phyloP scores from a whole-genome alignment of 805 yeast genomes.

The Schizosaccharomyces pombe region DNA sequence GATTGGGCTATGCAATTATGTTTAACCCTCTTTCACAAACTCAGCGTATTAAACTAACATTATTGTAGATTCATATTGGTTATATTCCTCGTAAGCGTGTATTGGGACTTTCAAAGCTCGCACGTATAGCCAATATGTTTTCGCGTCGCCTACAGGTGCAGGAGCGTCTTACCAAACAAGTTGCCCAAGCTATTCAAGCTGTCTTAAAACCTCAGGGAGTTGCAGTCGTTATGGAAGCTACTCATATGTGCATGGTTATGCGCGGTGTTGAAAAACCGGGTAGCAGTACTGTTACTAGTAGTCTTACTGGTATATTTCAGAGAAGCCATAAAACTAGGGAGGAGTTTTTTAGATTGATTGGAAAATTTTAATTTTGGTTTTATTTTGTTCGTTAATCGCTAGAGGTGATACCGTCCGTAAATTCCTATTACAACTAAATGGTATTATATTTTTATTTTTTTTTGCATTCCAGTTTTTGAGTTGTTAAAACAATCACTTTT shows the following conservation, averaged over 20 bases:
- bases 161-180: constrained; percentile 87
- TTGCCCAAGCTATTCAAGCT: constrained; percentile 84
- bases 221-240: constrained; percentile 92
- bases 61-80: constrained; percentile 55
- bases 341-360: constrained; percentile 61
- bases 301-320: constrained; percentile 92
- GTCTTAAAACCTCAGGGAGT: constrained; percentile 87
- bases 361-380: neutral
- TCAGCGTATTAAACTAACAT: neutral
- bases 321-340: constrained; percentile 88
- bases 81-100: constrained; percentile 89
- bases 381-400: too few species aligned
- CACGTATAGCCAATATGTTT: constrained; percentile 91
- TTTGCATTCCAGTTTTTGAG: too few species aligned
- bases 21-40: neutral
- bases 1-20: too few species aligned
- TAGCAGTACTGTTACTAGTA: constrained; percentile 75
- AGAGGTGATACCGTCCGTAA: too few species aligned
- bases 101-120: constrained; percentile 75
- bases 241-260: constrained; percentile 98
- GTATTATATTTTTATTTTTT: too few species aligned
- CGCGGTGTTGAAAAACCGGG: constrained; percentile 94
- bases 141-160: constrained; percentile 92
- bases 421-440: too few species aligned
- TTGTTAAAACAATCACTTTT: too few species aligned